Evolutionary conservation across 257 asterid genomes (phyloP), one percentile per base, ranked within the genome.

Genomic region (Solanum neorickii): DNA sequence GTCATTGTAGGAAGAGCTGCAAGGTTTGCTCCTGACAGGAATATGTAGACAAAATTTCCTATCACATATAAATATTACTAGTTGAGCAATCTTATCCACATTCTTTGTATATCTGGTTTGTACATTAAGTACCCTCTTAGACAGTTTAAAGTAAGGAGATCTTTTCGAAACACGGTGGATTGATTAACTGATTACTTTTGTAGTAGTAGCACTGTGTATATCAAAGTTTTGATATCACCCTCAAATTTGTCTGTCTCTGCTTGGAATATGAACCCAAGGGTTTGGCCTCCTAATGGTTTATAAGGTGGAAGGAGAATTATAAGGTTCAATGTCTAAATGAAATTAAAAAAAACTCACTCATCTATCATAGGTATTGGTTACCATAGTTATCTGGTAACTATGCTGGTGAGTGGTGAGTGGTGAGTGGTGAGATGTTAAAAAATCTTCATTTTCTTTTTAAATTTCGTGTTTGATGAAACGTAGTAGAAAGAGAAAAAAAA

Each of bases 1-100:
- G 98, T 16, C 86, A 82, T 83, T 95, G 98, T 88, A 90, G 94
- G 93, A 93, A 93, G 94, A 96, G 98, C 91, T 96, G 99, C 91
- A 89, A 92, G 16, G 95, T 68, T n/a, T 96, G 98, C 93, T 93
- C 92, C 56, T 91, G 91, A 85, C 89, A 89, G 60, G 41, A 74
- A 76, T 80, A 18, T 49, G 69, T 6, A 49, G 68, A 29, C 69
- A 80, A 25, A 46, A 5, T 2, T 47, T 80, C 29, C 44, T 49
- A 3, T 47, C 18, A 5, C 44, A 80, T 80, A 80, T 29, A 47
- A 49, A 3, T 29, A 18, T 31, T 5, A 80, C 12, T 21, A 74
- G 31, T 74, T 74, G 82, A 47, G 44, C 68, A 16, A 47, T 29
- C 39, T 0, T 46, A 27, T 78, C 41, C 42, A 46, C 60, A 46